Evolutionary conservation across 306 rosid genomes (phyloP).

Genomic region (Carpinus fangiana): DNA sequence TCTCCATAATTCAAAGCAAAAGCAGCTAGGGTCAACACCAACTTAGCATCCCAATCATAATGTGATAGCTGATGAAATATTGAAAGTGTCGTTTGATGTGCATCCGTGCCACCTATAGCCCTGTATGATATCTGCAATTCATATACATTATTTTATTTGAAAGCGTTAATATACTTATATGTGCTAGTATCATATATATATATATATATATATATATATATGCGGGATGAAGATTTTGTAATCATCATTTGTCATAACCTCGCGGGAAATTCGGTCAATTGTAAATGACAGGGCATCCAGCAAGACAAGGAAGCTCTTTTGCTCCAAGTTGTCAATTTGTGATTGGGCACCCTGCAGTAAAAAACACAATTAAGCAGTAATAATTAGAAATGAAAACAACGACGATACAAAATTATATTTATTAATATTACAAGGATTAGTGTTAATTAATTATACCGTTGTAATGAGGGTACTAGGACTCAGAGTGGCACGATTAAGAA

Average conservation of each 20-base stretch:
- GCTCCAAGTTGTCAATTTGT: conserved; percentile 38
- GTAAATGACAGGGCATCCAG: conserved; percentile 44
- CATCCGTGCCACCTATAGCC: conserved; percentile 41
- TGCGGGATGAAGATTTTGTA: too few species aligned
- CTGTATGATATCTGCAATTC: conserved; percentile 46
- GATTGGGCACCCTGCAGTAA: conserved; percentile 35
- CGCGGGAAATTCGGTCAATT: conserved; percentile 57
- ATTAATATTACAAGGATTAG: background rate
- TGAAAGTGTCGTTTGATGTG: conserved; percentile 42
- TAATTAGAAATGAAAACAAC: too few species aligned
- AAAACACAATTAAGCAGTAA: conserved; percentile 6
- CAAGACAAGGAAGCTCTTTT: conserved; percentile 32
- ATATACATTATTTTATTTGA: background rate
- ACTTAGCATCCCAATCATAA: conserved; percentile 52
- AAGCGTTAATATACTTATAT: background rate
- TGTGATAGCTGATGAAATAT: conserved; percentile 42
- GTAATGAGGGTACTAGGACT: conserved; percentile 23
- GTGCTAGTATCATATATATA: too few species aligned
- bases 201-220: too few species aligned
- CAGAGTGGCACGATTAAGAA: conserved; percentile 41
- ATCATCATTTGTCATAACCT: conserved; percentile 36
- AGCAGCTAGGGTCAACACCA: conserved; percentile 50
- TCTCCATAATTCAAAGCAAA: conserved; percentile 46
- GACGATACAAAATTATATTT: too few species aligned
- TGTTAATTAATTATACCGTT: conserved; percentile 22